These are phyloP conservation scores for Pythium oligandrum DNA, from an alignment of 352 stramenopile genomes.

Conservation along the genomic window DNA sequence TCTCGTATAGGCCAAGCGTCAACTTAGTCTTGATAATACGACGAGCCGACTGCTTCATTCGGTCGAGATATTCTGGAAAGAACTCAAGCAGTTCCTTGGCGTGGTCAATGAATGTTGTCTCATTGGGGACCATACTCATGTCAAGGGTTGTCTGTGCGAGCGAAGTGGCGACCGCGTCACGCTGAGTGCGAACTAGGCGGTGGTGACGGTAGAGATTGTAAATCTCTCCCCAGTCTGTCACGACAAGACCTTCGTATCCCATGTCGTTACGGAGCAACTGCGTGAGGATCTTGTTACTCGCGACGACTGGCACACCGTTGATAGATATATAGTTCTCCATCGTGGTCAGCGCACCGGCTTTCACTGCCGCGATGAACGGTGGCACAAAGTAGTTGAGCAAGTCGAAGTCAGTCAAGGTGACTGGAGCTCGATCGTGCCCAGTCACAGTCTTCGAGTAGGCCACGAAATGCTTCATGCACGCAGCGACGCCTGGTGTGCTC, in stretches of 20 bases:
- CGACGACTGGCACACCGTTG: conserved; percentile 61
- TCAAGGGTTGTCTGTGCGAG: conserved; percentile 81
- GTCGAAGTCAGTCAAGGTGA: conserved; percentile 22
- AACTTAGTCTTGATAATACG: conserved; percentile 74
- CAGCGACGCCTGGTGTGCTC: conserved; percentile 25
- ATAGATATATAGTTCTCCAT: conserved; percentile 80
- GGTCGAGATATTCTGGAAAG: conserved; percentile 26
- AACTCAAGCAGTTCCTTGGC: conserved; percentile 28
- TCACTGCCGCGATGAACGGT: conserved; percentile 16
- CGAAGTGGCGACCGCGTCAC: conserved; percentile 60
- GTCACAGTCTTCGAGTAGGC: conserved; percentile 24
- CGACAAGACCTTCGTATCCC: conserved; percentile 80
- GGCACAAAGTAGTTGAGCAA: conserved; percentile 21
- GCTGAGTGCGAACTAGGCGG: conserved; percentile 35
- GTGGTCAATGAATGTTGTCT: conserved; percentile 47
- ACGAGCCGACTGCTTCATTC: conserved; percentile 52
- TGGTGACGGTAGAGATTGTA: conserved; percentile 78
- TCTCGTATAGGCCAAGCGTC: conserved; percentile 66
- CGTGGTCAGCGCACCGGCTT: conserved; percentile 30
- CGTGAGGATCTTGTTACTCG: conserved; percentile 32
- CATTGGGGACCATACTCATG: conserved; percentile 87
- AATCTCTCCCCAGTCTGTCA: conserved; percentile 93
- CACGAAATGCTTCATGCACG: conserved; percentile 59
- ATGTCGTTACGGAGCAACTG: conserved; percentile 14
- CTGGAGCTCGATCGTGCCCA: conserved; percentile 32